Percentiles rank a stretch among this genome's conserved stretches.
Evolutionary conservation across 176 grass and related monocot genomes (phyloP).

Genomic region (Typha latifolia): DNA sequence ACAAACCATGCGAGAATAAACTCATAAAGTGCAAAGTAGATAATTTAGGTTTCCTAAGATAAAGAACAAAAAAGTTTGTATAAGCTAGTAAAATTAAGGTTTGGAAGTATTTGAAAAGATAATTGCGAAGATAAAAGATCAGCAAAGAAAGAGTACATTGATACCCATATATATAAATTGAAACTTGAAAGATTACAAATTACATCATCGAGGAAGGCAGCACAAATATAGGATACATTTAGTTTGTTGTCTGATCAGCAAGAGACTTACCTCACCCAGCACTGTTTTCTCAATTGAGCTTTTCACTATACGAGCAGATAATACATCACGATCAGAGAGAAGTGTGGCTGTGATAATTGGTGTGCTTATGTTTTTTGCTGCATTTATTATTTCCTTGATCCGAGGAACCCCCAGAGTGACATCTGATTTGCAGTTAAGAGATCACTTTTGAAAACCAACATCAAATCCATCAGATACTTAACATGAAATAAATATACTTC

Average conservation of each 20-base stretch:
- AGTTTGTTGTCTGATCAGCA: neutral
- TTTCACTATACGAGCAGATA: constrained; percentile 59
- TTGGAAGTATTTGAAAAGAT: too few relatives aligned
- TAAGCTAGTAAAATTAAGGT: too few relatives aligned
- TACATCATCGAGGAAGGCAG: neutral
- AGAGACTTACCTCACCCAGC: constrained; percentile 49
- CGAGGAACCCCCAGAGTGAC: constrained; percentile 93
- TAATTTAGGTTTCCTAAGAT: too few relatives aligned
- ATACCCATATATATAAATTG: neutral
- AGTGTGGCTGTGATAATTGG: constrained; percentile 63
- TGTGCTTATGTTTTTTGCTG: constrained; percentile 88
- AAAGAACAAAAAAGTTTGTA: too few relatives aligned
- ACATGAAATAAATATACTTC: neutral
- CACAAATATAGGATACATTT: neutral
- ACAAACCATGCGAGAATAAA: too few relatives aligned
- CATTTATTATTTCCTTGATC: constrained; percentile 99
- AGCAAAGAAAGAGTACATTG: neutral
- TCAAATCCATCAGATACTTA: neutral
- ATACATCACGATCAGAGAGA: constrained; percentile 32
- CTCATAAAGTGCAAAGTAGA: too few relatives aligned
- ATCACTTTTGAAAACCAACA: constrained; percentile 6
- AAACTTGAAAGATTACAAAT: neutral
- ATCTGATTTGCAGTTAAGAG: constrained; percentile 54
- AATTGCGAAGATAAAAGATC: too few relatives aligned
- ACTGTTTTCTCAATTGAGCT: constrained; percentile 70